Evolutionary conservation across 331 rosid species (phyloP), one percentile per base, ranked within the genome.

Genomic region (Phaseolus coccineus): DNA sequence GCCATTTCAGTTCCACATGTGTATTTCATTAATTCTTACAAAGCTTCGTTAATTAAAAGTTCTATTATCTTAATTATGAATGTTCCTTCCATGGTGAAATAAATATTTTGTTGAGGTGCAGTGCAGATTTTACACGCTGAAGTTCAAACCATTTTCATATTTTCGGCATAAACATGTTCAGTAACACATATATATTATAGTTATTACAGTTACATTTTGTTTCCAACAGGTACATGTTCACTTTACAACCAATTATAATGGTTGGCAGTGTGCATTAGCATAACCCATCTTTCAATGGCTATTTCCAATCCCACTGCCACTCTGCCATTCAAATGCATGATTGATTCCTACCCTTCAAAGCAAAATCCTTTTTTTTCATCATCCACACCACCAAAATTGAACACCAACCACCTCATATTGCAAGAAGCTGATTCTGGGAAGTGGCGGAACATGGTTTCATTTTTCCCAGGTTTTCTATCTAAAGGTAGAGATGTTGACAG

Each of bases 391-490:
- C 81, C 62, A 58, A 84, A 81, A 75, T 35, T 39, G 73, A 53
- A 67, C 61, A 50, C 39, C 67, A 48, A 73, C 28, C 82, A 62
- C 77, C n/a, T 47, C 79, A 39, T 14, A 77, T 6, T 44, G 76
- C 30, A 66, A 39, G 3, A 28, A 10, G 6, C 77, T 59, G 66
- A 65, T 87, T 82, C 83, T 79, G 40, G 69, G 13, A 87, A 71
- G 80, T 76, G 90, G 88, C 79, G 77, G 79, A 76, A 63, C 74
- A 62, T 9, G 73, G 87, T 79, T 82, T 87, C 90, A 19, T 82
- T 84, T 37, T 84, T 79, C 73, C 78, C 80, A 65, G 83, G 81
- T 40, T 87, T 79, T 81, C 80, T 58, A 6, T 53, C 46, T 10
- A 71, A 57, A 57, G 77, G 69, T 39, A 84, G 28, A 77, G 85